These are phyloP conservation scores for Teratosphaeria gauchensis DNA, from an alignment of 2,329 filamentous ascomycete genomes.

Conservation along the genomic window DNA sequence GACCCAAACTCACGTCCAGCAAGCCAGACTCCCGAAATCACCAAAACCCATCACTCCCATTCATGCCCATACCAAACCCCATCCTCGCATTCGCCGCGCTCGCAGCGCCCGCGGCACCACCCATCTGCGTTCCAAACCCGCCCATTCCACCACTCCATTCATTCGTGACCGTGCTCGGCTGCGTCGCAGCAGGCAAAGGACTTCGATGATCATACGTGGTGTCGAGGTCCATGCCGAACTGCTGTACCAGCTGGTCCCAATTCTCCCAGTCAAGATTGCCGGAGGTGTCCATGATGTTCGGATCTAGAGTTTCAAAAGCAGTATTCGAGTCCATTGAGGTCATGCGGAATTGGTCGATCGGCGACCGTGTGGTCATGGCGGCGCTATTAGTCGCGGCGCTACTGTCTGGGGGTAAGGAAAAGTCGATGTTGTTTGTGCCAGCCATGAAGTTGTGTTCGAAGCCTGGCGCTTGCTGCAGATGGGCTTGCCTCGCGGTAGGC, in stretches of 20 bases:
- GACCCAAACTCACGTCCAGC: background rate
- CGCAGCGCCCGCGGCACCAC: background rate
- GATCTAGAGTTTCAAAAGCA: slow-evolving; percentile 10
- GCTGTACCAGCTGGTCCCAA: slow-evolving; percentile 39
- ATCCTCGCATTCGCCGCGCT: slow-evolving; percentile 15
- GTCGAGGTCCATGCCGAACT: slow-evolving; percentile 37
- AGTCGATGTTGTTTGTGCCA: slow-evolving; percentile 6
- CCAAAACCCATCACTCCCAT: slow-evolving; percentile 20
- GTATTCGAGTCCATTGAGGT: slow-evolving; percentile 16
- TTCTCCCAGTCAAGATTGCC: slow-evolving; percentile 38
- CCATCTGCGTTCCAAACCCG: background rate
- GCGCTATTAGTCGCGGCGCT: background rate
- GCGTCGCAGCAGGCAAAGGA: background rate
- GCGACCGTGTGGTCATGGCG: background rate
- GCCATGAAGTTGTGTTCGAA: slow-evolving; percentile 9
- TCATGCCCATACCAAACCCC: slow-evolving; percentile 14
- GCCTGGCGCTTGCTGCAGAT: background rate
- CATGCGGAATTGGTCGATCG: slow-evolving; percentile 7
- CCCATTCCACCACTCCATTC: slow-evolving; percentile 6
- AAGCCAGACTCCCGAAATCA: background rate
- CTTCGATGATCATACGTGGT: slow-evolving; percentile 3
- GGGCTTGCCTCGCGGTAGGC: background rate
- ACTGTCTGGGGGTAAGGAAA: background rate
- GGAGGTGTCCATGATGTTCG: slow-evolving; percentile 27
- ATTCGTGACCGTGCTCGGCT: slow-evolving; percentile 4